These are phyloP conservation scores for Galeopsis tetrahit DNA, from an alignment of 257 asterid species.

Conservation along the genomic window DNA sequence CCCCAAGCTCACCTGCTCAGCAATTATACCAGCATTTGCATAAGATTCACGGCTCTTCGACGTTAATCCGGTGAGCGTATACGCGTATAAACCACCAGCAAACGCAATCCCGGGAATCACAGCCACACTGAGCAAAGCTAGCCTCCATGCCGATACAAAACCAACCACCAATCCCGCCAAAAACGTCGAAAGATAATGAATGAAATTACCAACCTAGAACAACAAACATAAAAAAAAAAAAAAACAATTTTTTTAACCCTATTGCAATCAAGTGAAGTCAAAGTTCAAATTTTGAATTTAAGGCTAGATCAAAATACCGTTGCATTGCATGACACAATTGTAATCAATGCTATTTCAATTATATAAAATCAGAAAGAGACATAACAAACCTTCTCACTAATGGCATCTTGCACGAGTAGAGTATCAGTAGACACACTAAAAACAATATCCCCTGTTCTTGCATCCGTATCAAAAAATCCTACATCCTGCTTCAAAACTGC, in stretches of 20 bases:
- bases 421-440: constrained; percentile 97
- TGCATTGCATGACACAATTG: constrained; percentile 35
- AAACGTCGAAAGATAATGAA: constrained; percentile 94
- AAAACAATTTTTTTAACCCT: not conserved
- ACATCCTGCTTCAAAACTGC: constrained; percentile 97
- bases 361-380: not conserved
- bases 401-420: constrained; percentile 98
- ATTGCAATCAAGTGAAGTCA: not conserved
- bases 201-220: constrained; percentile 94
- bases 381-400: constrained; percentile 82
- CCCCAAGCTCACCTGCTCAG: constrained; percentile 81
- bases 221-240: constrained; percentile 3
- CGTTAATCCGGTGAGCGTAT: constrained; percentile 93
- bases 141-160: constrained; percentile 95
- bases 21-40: constrained; percentile 92
- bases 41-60: constrained; percentile 97
- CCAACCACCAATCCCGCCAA: constrained; percentile 99
- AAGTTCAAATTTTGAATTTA: not conserved
- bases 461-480: constrained; percentile 98
- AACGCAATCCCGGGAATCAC: constrained; percentile 98
- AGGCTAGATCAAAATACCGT: constrained; percentile 22
- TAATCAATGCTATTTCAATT: not conserved
- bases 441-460: constrained; percentile 97
- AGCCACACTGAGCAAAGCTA: constrained; percentile 96
- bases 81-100: constrained; percentile 94